Base-by-base conservation (phyloP, 371 early-diverging fungal genomes). In the Vairimorpha ceranae region DNA sequence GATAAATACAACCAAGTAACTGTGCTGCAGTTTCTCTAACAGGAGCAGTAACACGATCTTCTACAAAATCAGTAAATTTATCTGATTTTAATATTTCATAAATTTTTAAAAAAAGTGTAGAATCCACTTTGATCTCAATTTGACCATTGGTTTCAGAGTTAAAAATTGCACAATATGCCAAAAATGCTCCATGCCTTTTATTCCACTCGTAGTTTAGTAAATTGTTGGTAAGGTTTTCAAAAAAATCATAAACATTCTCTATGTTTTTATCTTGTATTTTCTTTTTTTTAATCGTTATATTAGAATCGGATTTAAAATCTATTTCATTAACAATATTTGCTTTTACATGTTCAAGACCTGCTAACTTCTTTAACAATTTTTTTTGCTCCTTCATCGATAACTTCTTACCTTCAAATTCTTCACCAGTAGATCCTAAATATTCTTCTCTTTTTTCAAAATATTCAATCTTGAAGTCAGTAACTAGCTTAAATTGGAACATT, bases 1-100 rank as follows among this genome's bases (percentile, higher is more conserved):
- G 74, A 48, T 70, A 72, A n/a, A 81, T 38, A 25, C 66, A 61
- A 48, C 36, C 54, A 17, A 83, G 46, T 25, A 80, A 76, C 36
- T 63, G 19, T 14, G 76, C 69, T 4, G 82, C 79, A 30, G 79
- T 71, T 72, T 83, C 84, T 45, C 82, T 59, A 6, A 82, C 84
- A 12, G 84, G 84, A 8, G 77, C 75, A 33, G 74, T 59, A 19
- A 79, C 77, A n/a, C 64, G 33, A 56, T 83, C 79, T 56, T 73
- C 75, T 12, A 77, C 71, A 77, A 78, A 83, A 75, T 83, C 84
- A 64, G 72, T 80, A 67, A 83, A 83, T 67, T 80, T 78, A 66
- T 83, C 84, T n/a, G 72, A 48, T 15, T 74, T 67, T 25, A 83
- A 67, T 41, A 81, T 80, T 60, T 71, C 71, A 21, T 79, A 70